These are phyloP conservation scores for Senna siamea DNA, from an alignment of 306 rosid species.

Conservation along the genomic window DNA sequence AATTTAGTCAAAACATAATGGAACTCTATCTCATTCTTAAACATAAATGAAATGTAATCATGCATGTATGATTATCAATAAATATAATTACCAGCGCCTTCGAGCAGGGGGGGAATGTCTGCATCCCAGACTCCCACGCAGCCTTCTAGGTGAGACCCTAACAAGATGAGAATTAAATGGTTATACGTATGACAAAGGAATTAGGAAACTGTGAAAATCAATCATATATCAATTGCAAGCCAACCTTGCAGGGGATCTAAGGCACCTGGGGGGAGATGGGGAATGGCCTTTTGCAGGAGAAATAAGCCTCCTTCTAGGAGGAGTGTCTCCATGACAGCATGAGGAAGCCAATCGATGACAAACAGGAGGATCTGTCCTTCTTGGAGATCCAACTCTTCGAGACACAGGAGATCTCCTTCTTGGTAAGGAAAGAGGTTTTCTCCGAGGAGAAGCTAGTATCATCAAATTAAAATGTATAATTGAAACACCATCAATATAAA, in stretches of 20 bases:
- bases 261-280: constrained; percentile 75
- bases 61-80: neutral
- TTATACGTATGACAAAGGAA: constrained; percentile 7
- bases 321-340: constrained; percentile 70
- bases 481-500: constrained; percentile 2
- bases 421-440: constrained; percentile 71
- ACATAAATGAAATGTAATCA: constrained; percentile 30
- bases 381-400: constrained; percentile 85
- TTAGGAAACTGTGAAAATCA: constrained; percentile 8
- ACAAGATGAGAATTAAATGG: constrained; percentile 27
- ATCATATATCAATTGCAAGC: constrained; percentile 17
- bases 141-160: constrained; percentile 75
- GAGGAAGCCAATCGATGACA: constrained; percentile 79
- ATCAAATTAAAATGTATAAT: constrained; percentile 31
- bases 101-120: constrained; percentile 84
- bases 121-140: constrained; percentile 81
- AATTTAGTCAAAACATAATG: neutral
- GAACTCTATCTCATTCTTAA: neutral
- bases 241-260: constrained; percentile 81
- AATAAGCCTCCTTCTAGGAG: constrained; percentile 80
- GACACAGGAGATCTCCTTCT: constrained; percentile 79
- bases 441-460: constrained; percentile 72
- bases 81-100: constrained; percentile 71
- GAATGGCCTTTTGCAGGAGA: constrained; percentile 86
- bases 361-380: constrained; percentile 64